These are phyloP conservation scores for Achaetomium macrosporum DNA, from an alignment of 2,329 filamentous ascomycete species.

Conservation along the genomic window DNA sequence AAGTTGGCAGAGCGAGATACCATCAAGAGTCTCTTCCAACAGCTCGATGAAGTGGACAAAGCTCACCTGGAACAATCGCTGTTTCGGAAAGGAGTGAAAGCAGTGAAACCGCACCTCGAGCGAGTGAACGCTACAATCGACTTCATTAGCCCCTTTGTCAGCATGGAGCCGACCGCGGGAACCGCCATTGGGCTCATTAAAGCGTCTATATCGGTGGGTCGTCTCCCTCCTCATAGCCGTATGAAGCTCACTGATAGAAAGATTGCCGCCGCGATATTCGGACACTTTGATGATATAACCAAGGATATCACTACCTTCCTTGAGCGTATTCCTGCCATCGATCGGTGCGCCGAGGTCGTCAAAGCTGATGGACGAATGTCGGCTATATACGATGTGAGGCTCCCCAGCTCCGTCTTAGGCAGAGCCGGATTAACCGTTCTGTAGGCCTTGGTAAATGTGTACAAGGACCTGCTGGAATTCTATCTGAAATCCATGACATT, in stretches of 20 bases:
- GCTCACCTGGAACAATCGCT: neutral
- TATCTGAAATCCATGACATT: neutral
- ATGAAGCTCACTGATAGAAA: neutral
- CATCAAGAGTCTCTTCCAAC: neutral
- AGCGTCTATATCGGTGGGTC: neutral
- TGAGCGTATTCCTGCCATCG: neutral
- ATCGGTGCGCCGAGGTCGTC: neutral
- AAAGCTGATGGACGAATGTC: neutral
- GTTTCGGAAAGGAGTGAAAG: neutral
- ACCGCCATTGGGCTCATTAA: slow-evolving; percentile 4
- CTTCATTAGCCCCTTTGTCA: neutral
- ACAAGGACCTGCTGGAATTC: neutral
- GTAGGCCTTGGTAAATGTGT: neutral
- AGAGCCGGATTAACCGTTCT: neutral
- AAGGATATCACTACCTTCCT: neutral
- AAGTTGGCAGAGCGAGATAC: neutral
- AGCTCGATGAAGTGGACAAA: neutral
- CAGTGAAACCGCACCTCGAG: neutral
- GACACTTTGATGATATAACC: neutral
- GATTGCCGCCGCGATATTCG: slow-evolving; percentile 1
- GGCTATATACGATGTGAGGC: neutral
- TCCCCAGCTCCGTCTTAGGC: neutral
- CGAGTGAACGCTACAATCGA: neutral
- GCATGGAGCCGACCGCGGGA: neutral
- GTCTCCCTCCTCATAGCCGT: neutral